Evolutionary conservation across 2,329 filamentous ascomycete genomes (phyloP).

Genomic region (Aspergillus sp.): DNA sequence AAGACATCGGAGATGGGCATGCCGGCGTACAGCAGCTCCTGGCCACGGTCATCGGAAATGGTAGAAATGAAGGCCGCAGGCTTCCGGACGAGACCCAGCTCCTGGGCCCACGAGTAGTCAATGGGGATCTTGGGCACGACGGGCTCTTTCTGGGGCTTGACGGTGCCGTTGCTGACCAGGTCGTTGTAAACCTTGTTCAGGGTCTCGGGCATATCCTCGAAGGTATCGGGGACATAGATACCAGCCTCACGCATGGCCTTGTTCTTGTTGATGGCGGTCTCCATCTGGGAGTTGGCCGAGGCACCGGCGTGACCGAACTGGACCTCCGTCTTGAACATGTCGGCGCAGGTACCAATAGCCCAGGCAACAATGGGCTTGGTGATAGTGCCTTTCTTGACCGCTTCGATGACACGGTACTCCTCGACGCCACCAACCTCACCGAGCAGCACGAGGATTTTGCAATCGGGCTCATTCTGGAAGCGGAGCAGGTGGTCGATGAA

Average conservation of each 20-base stretch:
- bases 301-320: constrained; percentile 98
- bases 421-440: constrained; percentile 99
- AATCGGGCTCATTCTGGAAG: constrained; percentile 92
- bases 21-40: constrained; percentile 96
- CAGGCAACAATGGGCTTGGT: constrained; percentile 98
- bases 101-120: constrained; percentile 99
- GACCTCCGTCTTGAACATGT: constrained; percentile 99
- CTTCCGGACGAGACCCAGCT: constrained; percentile 98
- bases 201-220: constrained; percentile 79
- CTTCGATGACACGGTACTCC: constrained; percentile 99
- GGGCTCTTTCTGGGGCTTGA: constrained; percentile 80
- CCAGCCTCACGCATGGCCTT: constrained; percentile 91
- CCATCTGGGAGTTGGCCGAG: constrained; percentile 97
- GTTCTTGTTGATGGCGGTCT: constrained; percentile 96
- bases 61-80: constrained; percentile 99
- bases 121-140: constrained; percentile 97
- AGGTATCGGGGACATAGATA: constrained; percentile 89
- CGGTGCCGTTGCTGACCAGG: constrained; percentile 73
- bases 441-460: constrained; percentile 92
- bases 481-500: constrained; percentile 98
- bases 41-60: constrained; percentile 98
- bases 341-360: constrained; percentile 98
- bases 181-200: constrained; percentile 80
- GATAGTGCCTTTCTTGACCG: constrained; percentile 86
- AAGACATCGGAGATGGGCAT: constrained; percentile 99